A percentile compares a stretch with the other conserved stretches of the same genome.
These are phyloP conservation scores for Rostrohypoxylon terebratum DNA, from an alignment of 495 filamentous ascomycete species.

Conservation along the genomic window DNA sequence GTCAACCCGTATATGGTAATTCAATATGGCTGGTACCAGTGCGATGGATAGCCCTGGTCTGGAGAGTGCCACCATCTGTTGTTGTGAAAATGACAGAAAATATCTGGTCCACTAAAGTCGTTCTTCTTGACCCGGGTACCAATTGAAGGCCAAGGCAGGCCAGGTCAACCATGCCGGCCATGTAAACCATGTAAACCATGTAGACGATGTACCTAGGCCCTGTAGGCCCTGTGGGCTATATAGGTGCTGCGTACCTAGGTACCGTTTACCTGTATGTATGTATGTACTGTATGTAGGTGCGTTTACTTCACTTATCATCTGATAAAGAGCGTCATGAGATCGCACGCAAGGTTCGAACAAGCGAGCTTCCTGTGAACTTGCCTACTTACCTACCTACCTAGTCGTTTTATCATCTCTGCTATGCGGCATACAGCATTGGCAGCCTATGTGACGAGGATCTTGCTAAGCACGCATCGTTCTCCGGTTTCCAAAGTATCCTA, in stretches of 20 bases:
- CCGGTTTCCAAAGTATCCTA: conserved; percentile 19
- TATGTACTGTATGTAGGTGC: not conserved
- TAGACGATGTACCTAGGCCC: not conserved
- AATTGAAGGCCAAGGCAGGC: not conserved
- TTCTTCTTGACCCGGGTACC: not conserved
- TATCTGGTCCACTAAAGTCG: conserved; percentile 14
- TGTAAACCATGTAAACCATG: not conserved
- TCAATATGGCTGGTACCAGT: conserved; percentile 37
- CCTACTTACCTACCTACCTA: not conserved
- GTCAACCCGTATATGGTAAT: conserved; percentile 13
- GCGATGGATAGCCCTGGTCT: conserved; percentile 41
- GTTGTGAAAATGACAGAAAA: conserved; percentile 35
- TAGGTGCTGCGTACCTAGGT: not conserved
- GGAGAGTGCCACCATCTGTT: conserved; percentile 39
- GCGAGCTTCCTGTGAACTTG: conserved; percentile 3
- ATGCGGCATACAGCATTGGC: not conserved
- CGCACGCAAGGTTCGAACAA: conserved; percentile 1
- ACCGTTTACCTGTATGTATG: not conserved
- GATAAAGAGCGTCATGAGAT: conserved; percentile 1
- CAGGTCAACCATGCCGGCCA: not conserved
- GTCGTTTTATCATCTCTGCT: conserved; percentile 13
- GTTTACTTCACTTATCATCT: not conserved
- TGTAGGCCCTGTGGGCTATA: not conserved
- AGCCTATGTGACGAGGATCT: conserved; percentile 12
- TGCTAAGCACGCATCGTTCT: conserved; percentile 4